Conservation (phyloP, 1,139 yeast species). For the Kodamaea plutei region DNA sequence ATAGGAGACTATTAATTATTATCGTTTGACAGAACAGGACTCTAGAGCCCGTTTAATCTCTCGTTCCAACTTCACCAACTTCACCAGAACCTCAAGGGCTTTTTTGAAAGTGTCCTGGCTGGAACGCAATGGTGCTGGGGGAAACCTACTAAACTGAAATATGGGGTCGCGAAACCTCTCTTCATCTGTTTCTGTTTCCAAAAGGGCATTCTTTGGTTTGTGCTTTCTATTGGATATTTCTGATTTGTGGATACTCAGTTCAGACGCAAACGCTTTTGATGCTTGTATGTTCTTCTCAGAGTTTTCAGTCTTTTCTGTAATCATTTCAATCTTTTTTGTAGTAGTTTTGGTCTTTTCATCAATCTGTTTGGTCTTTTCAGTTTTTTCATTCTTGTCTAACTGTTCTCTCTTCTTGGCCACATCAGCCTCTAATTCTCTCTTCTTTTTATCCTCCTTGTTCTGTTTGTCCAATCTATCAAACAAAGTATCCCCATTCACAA, state of each 20-base stretch:
- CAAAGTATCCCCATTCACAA: constrained; percentile 23
- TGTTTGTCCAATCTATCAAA: neutral
- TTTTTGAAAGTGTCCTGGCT: constrained; percentile 36
- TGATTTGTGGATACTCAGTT: neutral
- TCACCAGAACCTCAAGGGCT: constrained; percentile 27
- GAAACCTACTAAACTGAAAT: constrained; percentile 48
- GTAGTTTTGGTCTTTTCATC: neutral
- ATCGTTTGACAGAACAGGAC: too few species aligned
- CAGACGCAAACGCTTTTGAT: constrained; percentile 1
- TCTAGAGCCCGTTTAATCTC: constrained; percentile 16
- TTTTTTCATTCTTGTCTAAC: neutral
- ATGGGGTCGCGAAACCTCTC: constrained; percentile 30
- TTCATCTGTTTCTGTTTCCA: neutral
- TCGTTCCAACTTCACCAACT: constrained; percentile 23
- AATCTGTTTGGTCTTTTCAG: too few species aligned
- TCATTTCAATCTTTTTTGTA: neutral
- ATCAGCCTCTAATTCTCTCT: neutral
- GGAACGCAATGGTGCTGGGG: constrained; percentile 37
- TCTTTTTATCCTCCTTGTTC: neutral
- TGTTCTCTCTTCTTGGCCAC: neutral
- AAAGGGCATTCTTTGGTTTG: neutral
- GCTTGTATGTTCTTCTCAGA: neutral
- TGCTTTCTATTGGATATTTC: constrained; percentile 2
- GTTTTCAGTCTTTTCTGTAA: neutral
- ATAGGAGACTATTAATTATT: too few species aligned